Evolutionary conservation across 2,329 filamentous ascomycete genomes (phyloP).

Genomic region (Neofusicoccum parvum): DNA sequence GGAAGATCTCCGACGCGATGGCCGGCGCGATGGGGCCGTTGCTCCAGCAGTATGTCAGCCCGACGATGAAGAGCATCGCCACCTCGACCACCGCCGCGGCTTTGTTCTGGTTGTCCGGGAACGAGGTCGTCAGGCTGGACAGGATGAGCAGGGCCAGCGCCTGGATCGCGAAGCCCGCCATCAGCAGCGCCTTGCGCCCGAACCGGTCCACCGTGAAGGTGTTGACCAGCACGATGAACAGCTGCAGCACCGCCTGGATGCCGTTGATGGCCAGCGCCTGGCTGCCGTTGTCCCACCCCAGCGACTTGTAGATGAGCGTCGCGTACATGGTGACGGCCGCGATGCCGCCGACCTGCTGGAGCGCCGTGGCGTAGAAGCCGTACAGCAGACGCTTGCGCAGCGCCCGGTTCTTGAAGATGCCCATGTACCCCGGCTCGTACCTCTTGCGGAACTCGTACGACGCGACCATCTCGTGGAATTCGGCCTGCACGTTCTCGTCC

Average conservation of each 20-base stretch:
- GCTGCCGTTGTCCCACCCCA: conserved; percentile 40
- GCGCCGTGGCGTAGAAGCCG: conserved; percentile 33
- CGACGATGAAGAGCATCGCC: conserved; percentile 62
- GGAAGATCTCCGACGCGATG: conserved; percentile 62
- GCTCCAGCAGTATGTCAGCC: conserved; percentile 61
- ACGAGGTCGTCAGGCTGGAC: conserved; percentile 57
- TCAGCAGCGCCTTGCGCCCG: conserved; percentile 43
- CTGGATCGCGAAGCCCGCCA: conserved; percentile 50
- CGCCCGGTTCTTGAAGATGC: conserved; percentile 34
- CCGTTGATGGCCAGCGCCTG: conserved; percentile 40
- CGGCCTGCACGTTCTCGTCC: conserved; percentile 34
- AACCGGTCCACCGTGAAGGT: conserved; percentile 48
- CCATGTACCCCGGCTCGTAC: conserved; percentile 37
- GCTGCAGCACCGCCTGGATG: conserved; percentile 46
- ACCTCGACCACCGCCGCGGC: conserved; percentile 59
- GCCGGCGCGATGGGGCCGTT: conserved; percentile 58
- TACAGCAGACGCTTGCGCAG: conserved; percentile 43
- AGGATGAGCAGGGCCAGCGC: conserved; percentile 53
- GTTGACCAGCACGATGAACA: conserved; percentile 43
- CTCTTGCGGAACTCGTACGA: conserved; percentile 37
- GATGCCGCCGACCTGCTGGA: conserved; percentile 47
- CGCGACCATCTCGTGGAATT: conserved; percentile 44
- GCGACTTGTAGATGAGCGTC: conserved; percentile 46
- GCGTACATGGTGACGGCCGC: conserved; percentile 54
- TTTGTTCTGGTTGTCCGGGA: conserved; percentile 53